Base-by-base conservation (phyloP, 2,329 filamentous ascomycete species). In the Aspergillus amoenus region DNA sequence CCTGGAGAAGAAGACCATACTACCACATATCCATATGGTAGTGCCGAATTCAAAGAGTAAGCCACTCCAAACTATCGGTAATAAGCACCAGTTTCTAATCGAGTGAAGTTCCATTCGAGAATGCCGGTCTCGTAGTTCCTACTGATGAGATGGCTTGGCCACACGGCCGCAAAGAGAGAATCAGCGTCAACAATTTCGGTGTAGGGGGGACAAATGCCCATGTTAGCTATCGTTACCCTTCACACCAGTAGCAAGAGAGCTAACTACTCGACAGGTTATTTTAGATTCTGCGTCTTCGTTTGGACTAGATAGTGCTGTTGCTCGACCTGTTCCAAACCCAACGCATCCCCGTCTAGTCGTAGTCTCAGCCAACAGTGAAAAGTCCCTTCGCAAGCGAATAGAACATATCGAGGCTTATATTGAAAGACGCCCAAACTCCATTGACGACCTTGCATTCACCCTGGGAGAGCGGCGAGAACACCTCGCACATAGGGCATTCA, bases 121-220 rank as follows among this genome's bases (percentile, higher is more conserved):
- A 53, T 4, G 52, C 27, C 4, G 34, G 40, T 8, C 18, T 63
- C 3, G 8, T 30, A 3, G 56, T 63, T 4, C 61, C 61, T 1
- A 15, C 44, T 0, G 54, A 61, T 11, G 22, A 54, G 11, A 46
- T 49, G 2, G 53, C 62, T n/a, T 70, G 68, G 64, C 66, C 68
- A 0, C 45, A 39, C 5, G 40, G 37, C 5, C 57, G 58, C 5
- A 43, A 30, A 8, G 56, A 61, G 22, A 57, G 69, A 24, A 59
- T 64, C 8, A 66, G 63, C 22, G 57, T 73, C 22, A 72, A 71
- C 49, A 64, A 55, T 1, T 70, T 71, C 52, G 69, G 70, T 1
- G 64, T 68, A 60, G 44, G 61, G 4, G 61, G 61, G 1, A 42
- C 56, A 6, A 62, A 62, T 51, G 56, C 41, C 1, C 61, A 62